Evolutionary conservation across 2,329 filamentous ascomycete species (phyloP), one percentile per base, ranked within the genome.

Genomic region (Diaporthe capsici): DNA sequence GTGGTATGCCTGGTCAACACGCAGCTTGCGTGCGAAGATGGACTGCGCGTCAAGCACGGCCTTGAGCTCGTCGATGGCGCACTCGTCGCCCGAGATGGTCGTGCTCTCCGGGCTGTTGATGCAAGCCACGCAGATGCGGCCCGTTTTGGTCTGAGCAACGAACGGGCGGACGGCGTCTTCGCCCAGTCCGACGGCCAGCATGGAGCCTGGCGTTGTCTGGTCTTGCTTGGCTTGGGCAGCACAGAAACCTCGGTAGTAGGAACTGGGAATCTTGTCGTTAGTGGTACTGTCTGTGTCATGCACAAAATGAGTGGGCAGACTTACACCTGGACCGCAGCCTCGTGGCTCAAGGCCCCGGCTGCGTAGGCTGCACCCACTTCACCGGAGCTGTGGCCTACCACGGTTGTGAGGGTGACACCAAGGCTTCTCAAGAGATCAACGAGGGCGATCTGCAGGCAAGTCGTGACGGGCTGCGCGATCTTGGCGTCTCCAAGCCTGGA

Each of bases 361-460:
- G 84, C 81, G 74, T 85, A 86, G 0, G 84, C 84, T 20, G 83
- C 85, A 0, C 81, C 84, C 28, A 86, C 85, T 73, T 86, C 84
- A 4, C 85, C 85, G 10, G 80, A 82, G 2, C 84, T 85, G 72
- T 87, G 85, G 0, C 85, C 85, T 2, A 84, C 77, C 10, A 86
- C 83, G 1, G 81, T 81, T 4, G 76, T n/a, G 0, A 84, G 81
- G 0, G 73, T 65, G 10, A 87, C 78, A 0, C 77, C 79, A 75
- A 80, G 82, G 1, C 76, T 80, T 2, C 81, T 76, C 10, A 86
- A 79, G 0, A 86, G 78, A 9, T 87, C 79, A 7, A 83, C 84
- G 2, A 88, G 76, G 2, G 80, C 87, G 9, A 89, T 81, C 77
- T 89, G 88, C 4, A 86, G 25, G 5, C 83, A 83, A 9, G 82